These are phyloP conservation scores for Pistacia integerrima DNA, from an alignment of 345 rosid species.

Conservation along the genomic window DNA sequence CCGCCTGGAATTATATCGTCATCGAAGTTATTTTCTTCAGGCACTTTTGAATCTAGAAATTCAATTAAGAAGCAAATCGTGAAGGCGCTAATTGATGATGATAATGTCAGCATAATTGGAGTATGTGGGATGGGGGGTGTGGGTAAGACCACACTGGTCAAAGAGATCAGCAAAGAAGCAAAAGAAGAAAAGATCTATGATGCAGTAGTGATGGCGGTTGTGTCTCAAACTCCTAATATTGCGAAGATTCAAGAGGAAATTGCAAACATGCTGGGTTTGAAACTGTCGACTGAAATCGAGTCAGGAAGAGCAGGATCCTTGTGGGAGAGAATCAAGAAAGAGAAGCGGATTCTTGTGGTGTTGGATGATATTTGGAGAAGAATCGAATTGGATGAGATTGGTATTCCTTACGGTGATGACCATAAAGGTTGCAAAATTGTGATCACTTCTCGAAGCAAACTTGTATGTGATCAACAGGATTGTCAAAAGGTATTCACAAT, in stretches of 20 bases:
- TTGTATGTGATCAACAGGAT: not conserved
- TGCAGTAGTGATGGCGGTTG: conserved; percentile 1
- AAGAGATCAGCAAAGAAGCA: not conserved
- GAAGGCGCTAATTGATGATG: not conserved
- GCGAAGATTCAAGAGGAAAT: conserved; percentile 17
- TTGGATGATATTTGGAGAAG: conserved; percentile 7
- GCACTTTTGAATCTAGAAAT: not conserved
- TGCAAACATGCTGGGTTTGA: not conserved
- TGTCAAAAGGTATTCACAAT: not conserved
- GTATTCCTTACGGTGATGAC: not conserved
- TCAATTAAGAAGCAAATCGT: not conserved
- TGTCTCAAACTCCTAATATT: not conserved
- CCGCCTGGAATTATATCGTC: not conserved
- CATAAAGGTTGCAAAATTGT: conserved; percentile 2
- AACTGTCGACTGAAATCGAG: not conserved
- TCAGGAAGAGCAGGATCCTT: conserved; percentile 12
- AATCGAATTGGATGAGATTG: not conserved
- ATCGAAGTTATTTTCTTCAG: not conserved
- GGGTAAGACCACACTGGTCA: conserved; percentile 18
- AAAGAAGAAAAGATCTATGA: conserved; percentile 2
- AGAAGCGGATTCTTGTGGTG: conserved; percentile 27
- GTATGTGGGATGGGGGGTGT: conserved; percentile 18
- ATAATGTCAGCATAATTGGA: conserved; percentile 11
- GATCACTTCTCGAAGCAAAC: not conserved
- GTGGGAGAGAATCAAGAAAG: not conserved